Evolutionary conservation across 2,329 filamentous ascomycete genomes (phyloP).

Genomic region (Drechslerella dactyloides): DNA sequence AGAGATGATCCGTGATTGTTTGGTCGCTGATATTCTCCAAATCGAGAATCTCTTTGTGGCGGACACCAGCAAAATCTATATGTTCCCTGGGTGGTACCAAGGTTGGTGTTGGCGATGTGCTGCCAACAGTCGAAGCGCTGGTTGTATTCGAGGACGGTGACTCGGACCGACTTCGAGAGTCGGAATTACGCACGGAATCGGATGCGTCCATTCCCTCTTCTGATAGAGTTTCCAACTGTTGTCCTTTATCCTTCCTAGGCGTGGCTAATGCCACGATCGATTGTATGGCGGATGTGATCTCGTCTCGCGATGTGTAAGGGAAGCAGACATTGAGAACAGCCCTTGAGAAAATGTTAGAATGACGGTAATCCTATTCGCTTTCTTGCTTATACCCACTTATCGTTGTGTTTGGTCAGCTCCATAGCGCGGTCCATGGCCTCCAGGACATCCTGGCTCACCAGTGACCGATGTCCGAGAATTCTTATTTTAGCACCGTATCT

Average conservation of each 20-base stretch:
- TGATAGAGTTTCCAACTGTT: slow-evolving; percentile 27
- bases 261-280: slow-evolving; percentile 69
- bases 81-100: slow-evolving; percentile 23
- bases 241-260: slow-evolving; percentile 12
- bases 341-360: slow-evolving; percentile 55
- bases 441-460: slow-evolving; percentile 85
- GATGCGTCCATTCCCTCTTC: slow-evolving; percentile 20
- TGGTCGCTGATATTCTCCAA: slow-evolving; percentile 85
- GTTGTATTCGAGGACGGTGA: slow-evolving; percentile 42
- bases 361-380: neutral
- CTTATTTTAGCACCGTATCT: slow-evolving; percentile 87
- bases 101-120: slow-evolving; percentile 14
- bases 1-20: slow-evolving; percentile 83
- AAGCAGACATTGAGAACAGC: slow-evolving; percentile 92
- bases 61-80: slow-evolving; percentile 42
- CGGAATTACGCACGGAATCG: slow-evolving; percentile 5
- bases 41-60: slow-evolving; percentile 61
- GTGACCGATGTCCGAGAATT: slow-evolving; percentile 80
- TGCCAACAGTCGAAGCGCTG: slow-evolving; percentile 36
- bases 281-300: slow-evolving; percentile 89
- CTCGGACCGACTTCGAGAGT: slow-evolving; percentile 29
- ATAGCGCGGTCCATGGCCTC: slow-evolving; percentile 86
- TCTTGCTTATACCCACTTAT: slow-evolving; percentile 65
- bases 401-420: slow-evolving; percentile 84
- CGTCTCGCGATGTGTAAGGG: slow-evolving; percentile 92